Evolutionary conservation across 1,284 basidiomycete species (phyloP).

Genomic region (Sporisorium iseilematis-ciliati): DNA sequence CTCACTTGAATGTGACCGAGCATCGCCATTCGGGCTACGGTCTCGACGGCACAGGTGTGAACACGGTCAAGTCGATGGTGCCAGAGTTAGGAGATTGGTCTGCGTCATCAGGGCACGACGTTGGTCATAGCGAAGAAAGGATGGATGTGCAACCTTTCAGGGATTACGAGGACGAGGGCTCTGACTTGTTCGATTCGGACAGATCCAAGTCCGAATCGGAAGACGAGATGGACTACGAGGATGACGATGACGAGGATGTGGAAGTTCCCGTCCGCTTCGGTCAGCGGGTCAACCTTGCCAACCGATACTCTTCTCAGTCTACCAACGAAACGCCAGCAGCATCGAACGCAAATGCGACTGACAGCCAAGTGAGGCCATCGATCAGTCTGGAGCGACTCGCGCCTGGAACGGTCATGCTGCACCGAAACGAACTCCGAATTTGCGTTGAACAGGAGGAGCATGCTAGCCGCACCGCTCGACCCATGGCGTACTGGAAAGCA

Average conservation of each 20-base stretch:
- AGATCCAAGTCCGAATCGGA: slow-evolving; percentile 25
- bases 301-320: slow-evolving; percentile 6
- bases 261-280: slow-evolving; percentile 45
- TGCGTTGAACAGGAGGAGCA: slow-evolving; percentile 21
- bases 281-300: slow-evolving; percentile 28
- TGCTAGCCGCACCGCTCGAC: neutral
- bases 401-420: slow-evolving; percentile 26
- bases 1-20: slow-evolving; percentile 25
- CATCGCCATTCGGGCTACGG: slow-evolving; percentile 28
- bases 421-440: slow-evolving; percentile 21
- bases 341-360: neutral
- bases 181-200: slow-evolving; percentile 43
- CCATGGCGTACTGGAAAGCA: slow-evolving; percentile 41
- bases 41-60: slow-evolving; percentile 14
- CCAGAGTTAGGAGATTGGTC: slow-evolving; percentile 46
- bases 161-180: slow-evolving; percentile 48
- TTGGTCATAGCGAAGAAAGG: slow-evolving; percentile 2
- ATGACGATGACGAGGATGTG: slow-evolving; percentile 19
- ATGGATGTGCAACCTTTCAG: slow-evolving; percentile 18
- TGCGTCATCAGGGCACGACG: slow-evolving; percentile 10
- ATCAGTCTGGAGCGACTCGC: slow-evolving; percentile 19
- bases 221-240: slow-evolving; percentile 23
- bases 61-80: slow-evolving; percentile 45
- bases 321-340: neutral
- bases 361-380: slow-evolving; percentile 11